Base-by-base conservation (phyloP, 202 grass and related monocot genomes). In the Panicum virgatum region DNA sequence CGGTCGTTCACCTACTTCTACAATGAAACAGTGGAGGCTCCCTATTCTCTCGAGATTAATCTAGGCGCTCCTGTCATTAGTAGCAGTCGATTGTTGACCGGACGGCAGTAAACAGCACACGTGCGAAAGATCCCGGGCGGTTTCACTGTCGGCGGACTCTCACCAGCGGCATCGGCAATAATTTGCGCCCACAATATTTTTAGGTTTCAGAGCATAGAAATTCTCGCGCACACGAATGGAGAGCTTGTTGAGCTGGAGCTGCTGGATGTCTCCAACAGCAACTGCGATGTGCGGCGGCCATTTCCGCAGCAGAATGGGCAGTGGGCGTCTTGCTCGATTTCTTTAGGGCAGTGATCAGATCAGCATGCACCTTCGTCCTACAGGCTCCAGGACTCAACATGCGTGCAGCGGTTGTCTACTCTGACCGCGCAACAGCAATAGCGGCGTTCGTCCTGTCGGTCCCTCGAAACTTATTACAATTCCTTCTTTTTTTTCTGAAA, bases 91-190 rank as follows among this genome's bases (percentile, higher is more conserved):
- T 39, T 20, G 18, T 16, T 84, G 62, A 60, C 52, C 29, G 30
- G 58, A 39, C 20, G 39, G 71, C 48, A 30, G 50, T 48, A 57
- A 58, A 67, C 72, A 67, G 62, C 82, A 84, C 71, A 83, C 81
- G 62, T 68, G 39, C 37, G 50, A 56, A 63, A 47, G 71, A 76
- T 67, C 61, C 15, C 44, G 43, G 6, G 71, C 26, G 38, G 19
- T 57, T 76, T 66, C 82, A 59, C 26, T 46, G 72, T 19, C 77
- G 62, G 62, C 32, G 22, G 27, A 54, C 18, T 52, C 30, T 26
- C 46, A 53, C 22, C 58, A 48, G 7, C 43, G 9, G 27, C 59
- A 48, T 63, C 27, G 14, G 42, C 27, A 78, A 78, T 78, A 66
- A 66, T 66, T 52, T 44, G 60, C 2, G 43, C 37, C 64, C 32